These are phyloP conservation scores for Ceratocystis eucalypticola DNA, from an alignment of 2,329 filamentous ascomycete genomes.

Conservation along the genomic window DNA sequence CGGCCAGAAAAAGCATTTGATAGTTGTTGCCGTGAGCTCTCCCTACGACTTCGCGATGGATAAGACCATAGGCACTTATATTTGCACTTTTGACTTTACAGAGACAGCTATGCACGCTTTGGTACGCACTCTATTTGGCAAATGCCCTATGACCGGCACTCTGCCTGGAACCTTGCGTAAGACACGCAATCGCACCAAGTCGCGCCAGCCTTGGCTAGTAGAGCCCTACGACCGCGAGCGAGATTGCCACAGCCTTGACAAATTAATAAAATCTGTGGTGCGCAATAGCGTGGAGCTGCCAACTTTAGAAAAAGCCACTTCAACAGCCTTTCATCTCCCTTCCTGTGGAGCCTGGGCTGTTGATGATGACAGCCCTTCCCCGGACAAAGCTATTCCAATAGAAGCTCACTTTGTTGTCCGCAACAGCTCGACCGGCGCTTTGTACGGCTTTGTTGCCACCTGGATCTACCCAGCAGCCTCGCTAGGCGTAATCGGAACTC, in stretches of 20 bases:
- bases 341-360: conserved; percentile 25
- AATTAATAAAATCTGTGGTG: conserved; percentile 57
- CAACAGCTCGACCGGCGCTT: conserved; percentile 78
- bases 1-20: conserved; percentile 74
- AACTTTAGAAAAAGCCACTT: conserved; percentile 55
- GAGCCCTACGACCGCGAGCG: conserved; percentile 73
- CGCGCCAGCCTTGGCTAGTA: conserved; percentile 89
- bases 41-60: conserved; percentile 96
- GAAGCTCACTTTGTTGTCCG: conserved; percentile 85
- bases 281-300: conserved; percentile 52
- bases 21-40: conserved; percentile 86
- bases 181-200: conserved; percentile 74
- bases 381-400: conserved; percentile 35
- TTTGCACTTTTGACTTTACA: conserved; percentile 94
- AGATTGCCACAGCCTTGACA: conserved; percentile 59
- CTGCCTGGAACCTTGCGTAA: conserved; percentile 66
- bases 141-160: conserved; percentile 46
- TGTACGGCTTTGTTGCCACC: conserved; percentile 76
- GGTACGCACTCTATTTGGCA: conserved; percentile 71
- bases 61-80: conserved; percentile 74
- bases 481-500: conserved; percentile 63
- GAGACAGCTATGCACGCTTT: conserved; percentile 78
- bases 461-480: conserved; percentile 60
- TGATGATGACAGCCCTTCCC: conserved; percentile 23
- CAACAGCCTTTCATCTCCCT: conserved; percentile 60